Evolutionary conservation across 1,139 yeast genomes (phyloP).

Genomic region (Debaryomyces fabryi): DNA sequence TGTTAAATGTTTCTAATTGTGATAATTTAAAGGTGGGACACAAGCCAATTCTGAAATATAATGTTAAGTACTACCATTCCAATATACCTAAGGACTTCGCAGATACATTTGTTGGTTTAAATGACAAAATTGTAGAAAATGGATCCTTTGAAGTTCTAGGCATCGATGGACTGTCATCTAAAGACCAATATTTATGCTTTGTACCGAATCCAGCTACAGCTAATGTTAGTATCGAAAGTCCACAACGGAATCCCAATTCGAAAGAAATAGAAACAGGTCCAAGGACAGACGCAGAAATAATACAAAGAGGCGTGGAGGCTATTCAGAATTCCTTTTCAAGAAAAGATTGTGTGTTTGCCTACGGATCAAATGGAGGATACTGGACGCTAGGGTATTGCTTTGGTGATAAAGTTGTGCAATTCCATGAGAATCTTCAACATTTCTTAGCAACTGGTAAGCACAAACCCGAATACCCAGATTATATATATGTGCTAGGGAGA

Average conservation of each 20-base stretch:
- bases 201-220: constrained; percentile 18
- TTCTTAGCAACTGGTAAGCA: constrained; percentile 29
- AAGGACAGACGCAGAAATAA: constrained; percentile 3
- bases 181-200: constrained; percentile 22
- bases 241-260: neutral
- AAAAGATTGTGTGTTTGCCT: constrained; percentile 34
- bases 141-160: constrained; percentile 27
- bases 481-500: constrained; percentile 50
- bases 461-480: constrained; percentile 40
- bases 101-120: constrained; percentile 12
- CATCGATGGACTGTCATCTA: constrained; percentile 13
- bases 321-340: constrained; percentile 27
- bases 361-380: constrained; percentile 49
- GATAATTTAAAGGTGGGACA: neutral
- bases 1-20: neutral
- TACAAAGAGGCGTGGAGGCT: constrained; percentile 22
- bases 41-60: constrained; percentile 16
- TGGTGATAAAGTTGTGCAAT: constrained; percentile 60
- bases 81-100: constrained; percentile 18
- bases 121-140: constrained; percentile 10
- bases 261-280: neutral
- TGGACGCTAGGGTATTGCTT: constrained; percentile 68
- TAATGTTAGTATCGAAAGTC: neutral
- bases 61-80: constrained; percentile 20
- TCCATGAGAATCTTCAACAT: constrained; percentile 43